Conservation (phyloP, 352 stramenopile genomes). For the Pythium sp. region DNA sequence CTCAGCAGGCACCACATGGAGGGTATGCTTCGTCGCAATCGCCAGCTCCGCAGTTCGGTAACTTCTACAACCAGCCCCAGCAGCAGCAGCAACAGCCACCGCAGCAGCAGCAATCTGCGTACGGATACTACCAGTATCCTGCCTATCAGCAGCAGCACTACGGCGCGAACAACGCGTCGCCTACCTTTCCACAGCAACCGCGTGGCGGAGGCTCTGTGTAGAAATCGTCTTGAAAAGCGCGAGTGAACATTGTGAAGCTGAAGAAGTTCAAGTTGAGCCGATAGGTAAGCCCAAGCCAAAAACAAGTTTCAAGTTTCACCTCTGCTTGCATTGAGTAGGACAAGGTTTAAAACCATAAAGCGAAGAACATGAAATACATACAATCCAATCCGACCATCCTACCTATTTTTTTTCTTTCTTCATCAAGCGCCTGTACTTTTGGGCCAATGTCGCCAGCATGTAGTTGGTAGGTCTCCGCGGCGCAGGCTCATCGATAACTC, state of each 20-base stretch:
- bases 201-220: conserved; percentile 2
- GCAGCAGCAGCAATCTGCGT: conserved; percentile 15
- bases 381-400: not conserved
- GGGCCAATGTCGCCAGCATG: too few species aligned
- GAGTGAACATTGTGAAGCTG: not conserved
- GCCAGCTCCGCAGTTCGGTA: conserved; percentile 33
- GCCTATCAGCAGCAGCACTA: conserved; percentile 25
- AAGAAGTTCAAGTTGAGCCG: not conserved
- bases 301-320: not conserved
- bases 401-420: not conserved
- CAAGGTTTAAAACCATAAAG: not conserved
- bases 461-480: too few species aligned
- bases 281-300: not conserved
- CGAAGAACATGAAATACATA: conserved; percentile 7
- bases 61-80: conserved; percentile 38
- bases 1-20: conserved; percentile 21
- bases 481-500: too few species aligned
- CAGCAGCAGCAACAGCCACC: conserved; percentile 16
- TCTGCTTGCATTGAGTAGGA: not conserved
- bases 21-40: conserved; percentile 27
- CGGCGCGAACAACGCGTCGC: not conserved
- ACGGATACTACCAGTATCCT: conserved; percentile 50
- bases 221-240: not conserved
- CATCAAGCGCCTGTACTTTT: too few species aligned
- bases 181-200: not conserved